Evolutionary conservation across 1,139 yeast species (phyloP).

Genomic region (Geotrichum siamense): DNA sequence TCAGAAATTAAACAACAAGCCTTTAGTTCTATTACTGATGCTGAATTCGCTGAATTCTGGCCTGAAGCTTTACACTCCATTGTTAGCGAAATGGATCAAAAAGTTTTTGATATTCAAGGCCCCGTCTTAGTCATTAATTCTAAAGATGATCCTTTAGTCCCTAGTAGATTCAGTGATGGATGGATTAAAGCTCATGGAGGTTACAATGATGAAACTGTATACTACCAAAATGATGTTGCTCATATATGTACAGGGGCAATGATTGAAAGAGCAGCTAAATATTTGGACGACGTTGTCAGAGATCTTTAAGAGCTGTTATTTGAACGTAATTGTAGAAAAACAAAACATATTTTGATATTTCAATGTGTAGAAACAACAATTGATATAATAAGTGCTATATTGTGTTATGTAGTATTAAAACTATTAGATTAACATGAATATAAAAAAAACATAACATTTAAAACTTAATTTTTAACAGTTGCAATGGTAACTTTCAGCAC

Average conservation of each 20-base stretch:
- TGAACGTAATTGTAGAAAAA: no score
- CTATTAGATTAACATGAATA: no score
- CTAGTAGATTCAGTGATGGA: constrained; percentile 9
- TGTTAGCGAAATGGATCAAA: constrained; percentile 11
- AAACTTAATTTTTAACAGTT: no score
- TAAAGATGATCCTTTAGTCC: constrained; percentile 17
- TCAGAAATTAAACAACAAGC: not conserved
- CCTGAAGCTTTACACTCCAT: constrained; percentile 13
- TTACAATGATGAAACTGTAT: not conserved
- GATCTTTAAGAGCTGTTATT: no score
- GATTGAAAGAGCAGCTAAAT: constrained; percentile 9
- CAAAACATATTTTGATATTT: no score
- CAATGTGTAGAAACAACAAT: no score
- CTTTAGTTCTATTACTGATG: not conserved
- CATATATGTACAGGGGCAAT: constrained; percentile 16
- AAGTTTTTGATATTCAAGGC: constrained; percentile 2
- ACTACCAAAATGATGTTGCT: constrained; percentile 10
- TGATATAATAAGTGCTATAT: no score
- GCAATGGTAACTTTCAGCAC: no score
- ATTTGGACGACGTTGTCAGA: constrained; percentile 6
- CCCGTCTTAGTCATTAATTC: constrained; percentile 12
- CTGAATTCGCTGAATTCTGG: constrained; percentile 5
- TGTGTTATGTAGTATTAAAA: no score
- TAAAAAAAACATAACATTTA: no score
- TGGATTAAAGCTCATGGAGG: constrained; percentile 4